A percentile compares a stretch with the other conserved stretches of the same genome.
phyloP scores from a whole-genome alignment of 1,139 yeast genomes.

The Kodamaea sp. region DNA sequence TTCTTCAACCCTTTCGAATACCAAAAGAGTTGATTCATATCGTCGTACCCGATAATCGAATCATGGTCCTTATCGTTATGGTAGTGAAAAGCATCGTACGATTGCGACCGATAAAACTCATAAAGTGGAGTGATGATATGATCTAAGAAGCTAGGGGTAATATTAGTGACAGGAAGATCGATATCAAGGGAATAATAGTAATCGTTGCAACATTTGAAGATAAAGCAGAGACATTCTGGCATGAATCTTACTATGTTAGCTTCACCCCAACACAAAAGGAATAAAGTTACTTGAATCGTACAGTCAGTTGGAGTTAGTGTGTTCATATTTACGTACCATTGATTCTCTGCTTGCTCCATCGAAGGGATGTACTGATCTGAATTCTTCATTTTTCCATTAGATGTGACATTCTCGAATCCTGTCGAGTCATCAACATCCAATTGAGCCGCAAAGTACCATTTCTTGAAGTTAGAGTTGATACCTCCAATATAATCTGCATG shows the following conservation, averaged over 20 bases:
- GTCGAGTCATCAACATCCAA: slow-evolving; percentile 80
- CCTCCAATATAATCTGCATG: slow-evolving; percentile 89
- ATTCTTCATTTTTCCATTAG: slow-evolving; percentile 33
- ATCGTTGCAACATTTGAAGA: slow-evolving; percentile 77
- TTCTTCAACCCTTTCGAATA: slow-evolving; percentile 49
- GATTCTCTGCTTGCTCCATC: slow-evolving; percentile 71
- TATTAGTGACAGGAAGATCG: slow-evolving; percentile 23
- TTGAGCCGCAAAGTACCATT: slow-evolving; percentile 96
- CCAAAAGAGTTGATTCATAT: slow-evolving; percentile 67
- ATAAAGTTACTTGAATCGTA: slow-evolving; percentile 66
- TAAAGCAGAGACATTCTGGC: slow-evolving; percentile 84
- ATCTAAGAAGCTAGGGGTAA: slow-evolving; percentile 30
- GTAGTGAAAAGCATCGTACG: slow-evolving; percentile 39
- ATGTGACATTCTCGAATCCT: slow-evolving; percentile 62
- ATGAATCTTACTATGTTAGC: slow-evolving; percentile 79
- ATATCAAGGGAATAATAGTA: slow-evolving; percentile 51
- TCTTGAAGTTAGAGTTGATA: slow-evolving; percentile 83
- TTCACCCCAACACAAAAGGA: slow-evolving; percentile 85
- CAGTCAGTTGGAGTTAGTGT: slow-evolving; percentile 53
- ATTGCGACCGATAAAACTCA: slow-evolving; percentile 56
- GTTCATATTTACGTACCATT: slow-evolving; percentile 69
- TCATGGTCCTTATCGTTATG: slow-evolving; percentile 55
- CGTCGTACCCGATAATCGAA: slow-evolving; percentile 59
- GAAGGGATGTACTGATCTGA: slow-evolving; percentile 43
- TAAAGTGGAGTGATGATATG: slow-evolving; percentile 49